Evolutionary conservation across 225 moss, liverwort and hornwort genomes (phyloP).

Genomic region (Rhytidiadelphus loreus): DNA sequence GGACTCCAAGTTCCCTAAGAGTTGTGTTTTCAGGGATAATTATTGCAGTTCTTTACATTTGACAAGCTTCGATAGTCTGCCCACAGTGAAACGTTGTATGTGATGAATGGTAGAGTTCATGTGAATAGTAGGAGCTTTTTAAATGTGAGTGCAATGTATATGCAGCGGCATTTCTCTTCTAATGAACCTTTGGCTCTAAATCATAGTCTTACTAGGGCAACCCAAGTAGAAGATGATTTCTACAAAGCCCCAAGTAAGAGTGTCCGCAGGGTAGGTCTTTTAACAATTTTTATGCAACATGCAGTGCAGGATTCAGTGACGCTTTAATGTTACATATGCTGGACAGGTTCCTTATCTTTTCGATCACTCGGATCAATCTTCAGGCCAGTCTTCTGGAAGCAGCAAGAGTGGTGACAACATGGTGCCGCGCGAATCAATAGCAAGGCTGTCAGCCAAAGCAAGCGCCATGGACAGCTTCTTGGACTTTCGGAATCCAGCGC

Average conservation of each 20-base stretch:
- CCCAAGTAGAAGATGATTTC: not conserved
- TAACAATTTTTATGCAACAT: not conserved
- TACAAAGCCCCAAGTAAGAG: not conserved
- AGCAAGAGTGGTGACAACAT: not conserved
- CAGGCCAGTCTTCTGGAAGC: not conserved
- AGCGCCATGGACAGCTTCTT: conserved; percentile 1
- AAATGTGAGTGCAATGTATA: not conserved
- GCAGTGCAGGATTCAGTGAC: not conserved
- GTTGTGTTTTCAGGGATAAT: not conserved
- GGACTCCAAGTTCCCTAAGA: not conserved
- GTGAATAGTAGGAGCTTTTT: not conserved
- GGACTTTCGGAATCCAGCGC: conserved; percentile 7
- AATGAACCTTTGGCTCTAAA: not conserved
- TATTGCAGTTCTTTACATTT: not conserved
- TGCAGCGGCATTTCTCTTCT: not conserved
- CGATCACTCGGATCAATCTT: not conserved
- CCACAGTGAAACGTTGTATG: not conserved
- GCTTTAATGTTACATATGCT: not conserved
- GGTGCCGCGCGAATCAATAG: not conserved
- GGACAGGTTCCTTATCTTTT: conserved; percentile 19
- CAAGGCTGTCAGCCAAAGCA: not conserved
- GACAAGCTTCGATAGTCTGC: not conserved
- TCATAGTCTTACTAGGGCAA: not conserved
- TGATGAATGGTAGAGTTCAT: not conserved
- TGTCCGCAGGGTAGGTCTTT: not conserved